These are phyloP conservation scores for Paxillus rubicundulus DNA, from an alignment of 768 basidiomycete species.

Conservation along the genomic window DNA sequence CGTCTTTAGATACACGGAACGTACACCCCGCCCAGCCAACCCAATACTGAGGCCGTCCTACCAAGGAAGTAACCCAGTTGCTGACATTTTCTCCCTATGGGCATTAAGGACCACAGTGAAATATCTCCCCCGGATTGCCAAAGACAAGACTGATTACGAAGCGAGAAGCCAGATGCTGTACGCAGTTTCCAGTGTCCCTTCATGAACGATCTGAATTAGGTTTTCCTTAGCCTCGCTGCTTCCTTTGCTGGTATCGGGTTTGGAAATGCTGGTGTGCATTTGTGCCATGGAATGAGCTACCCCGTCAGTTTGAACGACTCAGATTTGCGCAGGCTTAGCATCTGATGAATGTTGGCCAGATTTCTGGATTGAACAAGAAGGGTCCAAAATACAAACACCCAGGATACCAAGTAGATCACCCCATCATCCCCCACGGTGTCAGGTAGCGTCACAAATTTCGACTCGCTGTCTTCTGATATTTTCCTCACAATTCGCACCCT, in stretches of 20 bases:
- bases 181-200: constrained; percentile 17
- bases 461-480: background rate
- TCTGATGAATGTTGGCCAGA: constrained; percentile 42
- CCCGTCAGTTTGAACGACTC: constrained; percentile 50
- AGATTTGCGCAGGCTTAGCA: background rate
- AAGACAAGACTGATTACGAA: constrained; percentile 73
- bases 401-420: constrained; percentile 80
- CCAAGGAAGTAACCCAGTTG: constrained; percentile 91
- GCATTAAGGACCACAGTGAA: constrained; percentile 86
- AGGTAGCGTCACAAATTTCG: constrained; percentile 40
- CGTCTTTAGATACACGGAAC: constrained; percentile 73
- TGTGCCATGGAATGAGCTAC: constrained; percentile 89
- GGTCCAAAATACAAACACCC: constrained; percentile 91
- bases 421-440: constrained; percentile 93
- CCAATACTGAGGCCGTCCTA: constrained; percentile 90
- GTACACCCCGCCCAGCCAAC: constrained; percentile 84
- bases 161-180: constrained; percentile 92
- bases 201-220: background rate
- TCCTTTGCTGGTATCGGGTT: constrained; percentile 96
- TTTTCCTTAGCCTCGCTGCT: constrained; percentile 65
- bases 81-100: constrained; percentile 96
- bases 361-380: constrained; percentile 91
- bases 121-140: constrained; percentile 83
- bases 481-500: constrained; percentile 6
- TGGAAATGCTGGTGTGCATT: constrained; percentile 88